A percentile compares a stretch with the other conserved stretches of the same genome.
These are phyloP conservation scores for Blastocystis sp. DNA, from an alignment of 352 stramenopile species.

Conservation along the genomic window DNA sequence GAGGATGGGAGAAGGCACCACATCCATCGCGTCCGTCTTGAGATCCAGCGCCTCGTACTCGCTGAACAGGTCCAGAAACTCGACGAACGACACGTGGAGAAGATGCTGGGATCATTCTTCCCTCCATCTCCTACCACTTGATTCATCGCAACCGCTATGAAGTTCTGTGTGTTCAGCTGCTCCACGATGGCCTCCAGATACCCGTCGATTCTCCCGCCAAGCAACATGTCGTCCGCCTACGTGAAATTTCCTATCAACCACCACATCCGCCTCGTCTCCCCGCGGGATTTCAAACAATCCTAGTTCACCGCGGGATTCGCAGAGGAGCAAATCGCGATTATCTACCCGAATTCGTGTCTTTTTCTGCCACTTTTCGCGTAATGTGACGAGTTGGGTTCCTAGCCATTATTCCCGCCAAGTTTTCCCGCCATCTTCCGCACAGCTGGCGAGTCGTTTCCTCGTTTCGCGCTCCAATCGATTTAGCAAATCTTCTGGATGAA, in stretches of 20 bases:
- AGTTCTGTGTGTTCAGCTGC: neutral
- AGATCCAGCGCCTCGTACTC: neutral
- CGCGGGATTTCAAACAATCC: neutral
- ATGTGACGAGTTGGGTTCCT: neutral
- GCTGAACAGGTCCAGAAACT: neutral
- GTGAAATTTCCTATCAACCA: neutral
- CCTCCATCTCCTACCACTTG: neutral
- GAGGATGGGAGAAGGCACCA: neutral
- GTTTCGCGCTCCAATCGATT: neutral
- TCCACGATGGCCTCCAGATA: neutral
- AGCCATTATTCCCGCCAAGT: neutral
- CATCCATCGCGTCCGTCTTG: neutral
- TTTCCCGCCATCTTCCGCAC: neutral
- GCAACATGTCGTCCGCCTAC: neutral
- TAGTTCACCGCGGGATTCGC: neutral
- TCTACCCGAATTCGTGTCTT: neutral
- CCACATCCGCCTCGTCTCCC: neutral
- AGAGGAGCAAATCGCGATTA: neutral
- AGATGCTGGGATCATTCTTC: neutral
- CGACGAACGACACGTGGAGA: neutral
- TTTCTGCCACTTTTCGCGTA: slow-evolving; percentile 31
- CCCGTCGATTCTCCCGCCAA: neutral
- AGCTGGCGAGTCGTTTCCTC: neutral
- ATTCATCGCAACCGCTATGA: neutral
- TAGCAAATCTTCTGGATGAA: neutral